These are phyloP conservation scores for Suhomyces atakaporum DNA, from an alignment of 1,139 yeast species.

Conservation along the genomic window DNA sequence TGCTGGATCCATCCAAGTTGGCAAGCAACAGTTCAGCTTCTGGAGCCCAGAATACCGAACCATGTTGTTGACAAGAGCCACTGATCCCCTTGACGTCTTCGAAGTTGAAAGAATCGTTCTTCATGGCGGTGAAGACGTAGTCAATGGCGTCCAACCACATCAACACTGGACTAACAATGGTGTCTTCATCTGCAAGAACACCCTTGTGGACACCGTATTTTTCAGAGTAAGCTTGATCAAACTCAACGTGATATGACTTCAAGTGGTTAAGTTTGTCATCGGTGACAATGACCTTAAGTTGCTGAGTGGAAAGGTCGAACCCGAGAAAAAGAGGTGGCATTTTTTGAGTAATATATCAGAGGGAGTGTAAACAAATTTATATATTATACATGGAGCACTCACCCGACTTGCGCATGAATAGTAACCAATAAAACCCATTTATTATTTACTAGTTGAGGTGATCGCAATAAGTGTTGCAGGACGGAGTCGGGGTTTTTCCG, in stretches of 20 bases:
- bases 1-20: constrained; percentile 23
- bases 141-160: constrained; percentile 92
- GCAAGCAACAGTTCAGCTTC: constrained; percentile 45
- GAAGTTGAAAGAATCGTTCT: constrained; percentile 56
- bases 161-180: constrained; percentile 74
- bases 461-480: too few species aligned
- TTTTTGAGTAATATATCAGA: not conserved
- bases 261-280: constrained; percentile 54
- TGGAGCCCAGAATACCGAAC: constrained; percentile 77
- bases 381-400: too few species aligned
- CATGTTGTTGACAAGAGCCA: constrained; percentile 94
- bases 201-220: constrained; percentile 69
- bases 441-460: too few species aligned
- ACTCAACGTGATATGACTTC: constrained; percentile 65
- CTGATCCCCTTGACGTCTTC: constrained; percentile 64
- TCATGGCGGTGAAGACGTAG: constrained; percentile 57
- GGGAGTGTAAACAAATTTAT: not conserved
- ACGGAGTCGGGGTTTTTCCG: too few species aligned
- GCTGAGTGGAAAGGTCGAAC: constrained; percentile 88
- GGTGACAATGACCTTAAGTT: constrained; percentile 73
- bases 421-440: too few species aligned
- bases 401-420: too few species aligned
- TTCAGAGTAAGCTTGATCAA: constrained; percentile 61
- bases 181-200: constrained; percentile 54
- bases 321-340: constrained; percentile 62